phyloP scores from a whole-genome alignment of 495 filamentous ascomycete genomes.

The Penicillium cosmopolitanum region DNA sequence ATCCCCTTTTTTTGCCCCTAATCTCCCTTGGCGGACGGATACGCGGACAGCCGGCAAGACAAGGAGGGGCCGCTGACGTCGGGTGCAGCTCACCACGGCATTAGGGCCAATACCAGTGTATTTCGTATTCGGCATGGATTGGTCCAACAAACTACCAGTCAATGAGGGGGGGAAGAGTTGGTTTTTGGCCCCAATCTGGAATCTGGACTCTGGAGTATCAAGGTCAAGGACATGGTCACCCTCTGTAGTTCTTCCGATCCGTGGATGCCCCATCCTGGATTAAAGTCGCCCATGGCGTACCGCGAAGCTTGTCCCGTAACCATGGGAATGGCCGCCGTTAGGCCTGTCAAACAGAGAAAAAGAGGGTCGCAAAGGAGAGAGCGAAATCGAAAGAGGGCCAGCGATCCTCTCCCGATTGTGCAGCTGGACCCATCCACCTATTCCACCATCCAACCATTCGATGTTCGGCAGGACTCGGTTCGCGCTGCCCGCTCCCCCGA shows the following conservation, averaged over 20 bases:
- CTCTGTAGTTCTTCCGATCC: not conserved
- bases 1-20: too few relatives aligned
- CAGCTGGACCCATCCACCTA: too few relatives aligned
- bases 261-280: too few relatives aligned
- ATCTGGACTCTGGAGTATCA: not conserved
- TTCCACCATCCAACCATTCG: not conserved
- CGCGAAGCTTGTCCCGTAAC: slow-evolving; percentile 9
- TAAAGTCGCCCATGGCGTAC: not conserved
- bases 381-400: not conserved
- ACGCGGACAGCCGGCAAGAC: not conserved
- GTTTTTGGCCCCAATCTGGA: not conserved
- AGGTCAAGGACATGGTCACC: too few relatives aligned
- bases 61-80: slow-evolving; percentile 8
- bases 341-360: slow-evolving; percentile 5
- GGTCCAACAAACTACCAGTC: not conserved
- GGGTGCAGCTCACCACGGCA: not conserved
- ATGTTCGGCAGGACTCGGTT: slow-evolving; percentile 1
- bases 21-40: too few relatives aligned
- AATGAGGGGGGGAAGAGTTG: too few relatives aligned
- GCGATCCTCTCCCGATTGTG: slow-evolving; percentile 3
- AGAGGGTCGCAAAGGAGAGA: not conserved
- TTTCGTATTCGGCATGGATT: slow-evolving; percentile 3
- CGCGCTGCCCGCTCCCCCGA: not conserved
- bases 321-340: slow-evolving; percentile 11
- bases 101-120: not conserved